Conservation (phyloP, 805 yeast species). For the Schwanniomyces occidentalis region DNA sequence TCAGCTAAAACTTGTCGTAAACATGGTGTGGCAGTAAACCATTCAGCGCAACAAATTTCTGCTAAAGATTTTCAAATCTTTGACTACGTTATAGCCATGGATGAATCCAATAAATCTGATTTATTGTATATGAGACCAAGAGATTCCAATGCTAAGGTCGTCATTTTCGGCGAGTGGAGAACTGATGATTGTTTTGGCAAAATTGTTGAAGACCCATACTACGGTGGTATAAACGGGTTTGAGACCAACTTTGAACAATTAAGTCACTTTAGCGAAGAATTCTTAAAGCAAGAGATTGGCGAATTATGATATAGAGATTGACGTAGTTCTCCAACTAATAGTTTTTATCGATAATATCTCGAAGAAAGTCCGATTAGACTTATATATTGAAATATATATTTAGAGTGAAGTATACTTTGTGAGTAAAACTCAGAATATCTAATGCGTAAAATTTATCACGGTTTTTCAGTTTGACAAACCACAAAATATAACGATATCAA, state of each 20-base stretch:
- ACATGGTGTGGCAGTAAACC: conserved; percentile 74
- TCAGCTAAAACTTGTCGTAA: conserved; percentile 65
- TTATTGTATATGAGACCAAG: conserved; percentile 55
- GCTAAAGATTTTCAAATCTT: conserved; percentile 53
- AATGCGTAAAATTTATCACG: too few species aligned
- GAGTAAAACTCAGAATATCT: too few species aligned
- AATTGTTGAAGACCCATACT: conserved; percentile 88
- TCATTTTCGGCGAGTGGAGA: conserved; percentile 81
- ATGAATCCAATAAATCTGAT: conserved; percentile 55
- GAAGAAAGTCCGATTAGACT: too few species aligned
- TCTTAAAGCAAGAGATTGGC: conserved; percentile 52
- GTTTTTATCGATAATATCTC: too few species aligned
- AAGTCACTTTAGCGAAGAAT: conserved; percentile 69
- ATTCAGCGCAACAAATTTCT: conserved; percentile 69
- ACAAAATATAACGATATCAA: too few species aligned
- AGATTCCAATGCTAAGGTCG: conserved; percentile 48
- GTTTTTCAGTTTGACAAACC: too few species aligned
- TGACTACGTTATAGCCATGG: conserved; percentile 74
- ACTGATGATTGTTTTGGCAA: conserved; percentile 48
- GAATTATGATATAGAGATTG: too few species aligned
- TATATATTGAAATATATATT: too few species aligned
- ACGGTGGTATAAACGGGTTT: conserved; percentile 84
- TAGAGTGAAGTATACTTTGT: too few species aligned
- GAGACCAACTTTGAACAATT: conserved; percentile 77
- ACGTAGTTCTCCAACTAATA: too few species aligned